Percentiles rank a stretch among this genome's conserved stretches.
Evolutionary conservation across 306 rosid genomes (phyloP).

Genomic region (Senna siamea): DNA sequence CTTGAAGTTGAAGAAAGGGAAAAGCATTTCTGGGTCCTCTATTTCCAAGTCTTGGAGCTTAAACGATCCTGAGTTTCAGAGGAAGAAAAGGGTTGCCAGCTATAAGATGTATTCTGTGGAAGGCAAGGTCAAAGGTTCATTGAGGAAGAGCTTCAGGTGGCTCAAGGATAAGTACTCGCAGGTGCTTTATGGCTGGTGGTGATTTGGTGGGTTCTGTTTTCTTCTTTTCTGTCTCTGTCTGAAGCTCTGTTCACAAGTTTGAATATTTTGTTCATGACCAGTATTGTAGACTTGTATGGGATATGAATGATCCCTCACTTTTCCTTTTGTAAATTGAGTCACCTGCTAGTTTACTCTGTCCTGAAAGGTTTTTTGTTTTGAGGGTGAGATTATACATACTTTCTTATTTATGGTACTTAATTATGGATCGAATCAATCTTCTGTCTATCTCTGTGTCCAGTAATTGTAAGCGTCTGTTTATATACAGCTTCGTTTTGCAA

Average conservation of each 20-base stretch:
- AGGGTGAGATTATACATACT: not conserved
- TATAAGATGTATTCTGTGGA: conserved; percentile 91
- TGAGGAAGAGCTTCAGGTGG: conserved; percentile 92
- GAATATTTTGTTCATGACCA: conserved; percentile 18
- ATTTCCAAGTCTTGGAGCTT: conserved; percentile 60
- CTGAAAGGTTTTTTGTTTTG: not conserved
- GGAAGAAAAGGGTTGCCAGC: conserved; percentile 86
- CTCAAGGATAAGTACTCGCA: conserved; percentile 75
- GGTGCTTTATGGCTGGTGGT: conserved; percentile 77
- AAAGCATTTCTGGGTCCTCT: conserved; percentile 53
- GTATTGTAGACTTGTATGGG: conserved; percentile 37
- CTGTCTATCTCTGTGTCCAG: not conserved
- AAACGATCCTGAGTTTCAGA: conserved; percentile 82
- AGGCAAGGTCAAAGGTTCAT: conserved; percentile 84
- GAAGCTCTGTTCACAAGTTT: conserved; percentile 24
- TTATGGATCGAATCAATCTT: not conserved
- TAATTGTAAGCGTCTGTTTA: not conserved
- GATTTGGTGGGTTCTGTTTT: conserved; percentile 14
- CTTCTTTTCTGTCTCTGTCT: conserved; percentile 5
- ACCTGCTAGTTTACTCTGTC: conserved; percentile 8
- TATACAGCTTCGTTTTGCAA: not conserved
- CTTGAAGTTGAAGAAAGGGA: conserved; percentile 69
- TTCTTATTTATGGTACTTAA: not conserved
- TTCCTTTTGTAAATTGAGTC: not conserved
- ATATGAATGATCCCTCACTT: conserved; percentile 5